Percentiles rank a stretch among this genome's conserved stretches.
These are phyloP conservation scores for Selaginella tamariscina DNA, from an alignment of 75 land plant species.

Conservation along the genomic window DNA sequence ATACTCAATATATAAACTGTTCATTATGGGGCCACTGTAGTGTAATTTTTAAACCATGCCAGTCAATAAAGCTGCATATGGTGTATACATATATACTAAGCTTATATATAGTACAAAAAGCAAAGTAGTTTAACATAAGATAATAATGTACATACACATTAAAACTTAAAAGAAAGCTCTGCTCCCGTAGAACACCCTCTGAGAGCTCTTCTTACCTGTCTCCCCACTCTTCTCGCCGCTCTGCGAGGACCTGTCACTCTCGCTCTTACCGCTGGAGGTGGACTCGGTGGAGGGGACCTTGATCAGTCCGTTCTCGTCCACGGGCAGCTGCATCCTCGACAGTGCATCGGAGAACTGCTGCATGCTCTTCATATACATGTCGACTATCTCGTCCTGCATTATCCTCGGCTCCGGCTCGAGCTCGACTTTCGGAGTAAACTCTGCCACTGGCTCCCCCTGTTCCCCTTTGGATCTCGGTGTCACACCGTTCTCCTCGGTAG, in stretches of 20 bases:
- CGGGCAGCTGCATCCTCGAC: conserved; percentile 68
- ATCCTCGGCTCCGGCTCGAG: conserved; percentile 38
- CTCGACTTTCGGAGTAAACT: neutral
- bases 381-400: conserved; percentile 57
- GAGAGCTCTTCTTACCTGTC: conserved; percentile 28
- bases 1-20: too few relatives aligned
- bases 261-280: neutral
- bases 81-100: too few relatives aligned
- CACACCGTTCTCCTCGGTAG: too few relatives aligned
- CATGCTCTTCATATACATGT: conserved; percentile 86
- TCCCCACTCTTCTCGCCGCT: conserved; percentile 22
- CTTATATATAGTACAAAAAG: too few relatives aligned
- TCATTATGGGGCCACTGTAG: too few relatives aligned
- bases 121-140: too few relatives aligned
- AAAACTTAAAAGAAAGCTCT: conserved; percentile 59
- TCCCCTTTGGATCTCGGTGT: too few relatives aligned
- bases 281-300: neutral
- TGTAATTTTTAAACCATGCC: too few relatives aligned
- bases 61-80: too few relatives aligned
- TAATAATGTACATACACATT: too few relatives aligned
- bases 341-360: conserved; percentile 70
- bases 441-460: too few relatives aligned
- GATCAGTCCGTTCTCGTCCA: conserved; percentile 28
- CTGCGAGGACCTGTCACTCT: conserved; percentile 29
- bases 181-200: conserved; percentile 67